Evolutionary conservation across 2,329 filamentous ascomycete genomes (phyloP).

Genomic region (Ophiostoma sp.): DNA sequence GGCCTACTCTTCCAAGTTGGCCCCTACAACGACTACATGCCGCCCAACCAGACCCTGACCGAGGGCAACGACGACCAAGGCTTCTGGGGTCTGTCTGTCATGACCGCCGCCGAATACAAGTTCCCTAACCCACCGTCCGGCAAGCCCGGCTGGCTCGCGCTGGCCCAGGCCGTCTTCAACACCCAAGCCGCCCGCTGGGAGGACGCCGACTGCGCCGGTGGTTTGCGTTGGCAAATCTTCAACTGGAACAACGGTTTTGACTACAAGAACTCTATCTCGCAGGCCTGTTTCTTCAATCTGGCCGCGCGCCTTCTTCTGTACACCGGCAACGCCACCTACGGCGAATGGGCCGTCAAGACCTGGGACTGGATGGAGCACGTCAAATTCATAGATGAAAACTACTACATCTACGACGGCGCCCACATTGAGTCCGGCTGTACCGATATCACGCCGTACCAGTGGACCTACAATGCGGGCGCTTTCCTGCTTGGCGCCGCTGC

Average conservation of each 20-base stretch:
- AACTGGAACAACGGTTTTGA: slow-evolving; percentile 76
- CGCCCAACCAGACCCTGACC: slow-evolving; percentile 62
- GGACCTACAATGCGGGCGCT: slow-evolving; percentile 68
- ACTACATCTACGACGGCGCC: slow-evolving; percentile 64
- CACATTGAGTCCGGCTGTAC: slow-evolving; percentile 59
- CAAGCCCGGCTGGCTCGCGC: slow-evolving; percentile 66
- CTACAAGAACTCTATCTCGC: slow-evolving; percentile 62
- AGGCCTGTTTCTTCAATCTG: slow-evolving; percentile 54
- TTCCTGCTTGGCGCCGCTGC: slow-evolving; percentile 67
- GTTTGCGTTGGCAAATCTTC: slow-evolving; percentile 83
- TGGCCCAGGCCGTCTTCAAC: slow-evolving; percentile 81
- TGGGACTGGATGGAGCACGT: slow-evolving; percentile 68
- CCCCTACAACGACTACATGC: slow-evolving; percentile 73
- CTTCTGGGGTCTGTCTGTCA: slow-evolving; percentile 71
- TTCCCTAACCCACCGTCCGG: slow-evolving; percentile 60
- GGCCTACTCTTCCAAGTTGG: slow-evolving; percentile 76
- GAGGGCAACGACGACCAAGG: slow-evolving; percentile 75
- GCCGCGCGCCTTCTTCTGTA: slow-evolving; percentile 65
- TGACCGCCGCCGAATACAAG: slow-evolving; percentile 69
- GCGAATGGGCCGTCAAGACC: slow-evolving; percentile 71
- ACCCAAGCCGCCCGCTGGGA: slow-evolving; percentile 76
- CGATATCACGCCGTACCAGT: slow-evolving; percentile 61
- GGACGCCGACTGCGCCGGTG: slow-evolving; percentile 65
- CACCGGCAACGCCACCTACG: slow-evolving; percentile 75
- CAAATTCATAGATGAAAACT: slow-evolving; percentile 58